Evolutionary conservation across 768 basidiomycete species (phyloP).

Genomic region (Steccherinum ochraceum): DNA sequence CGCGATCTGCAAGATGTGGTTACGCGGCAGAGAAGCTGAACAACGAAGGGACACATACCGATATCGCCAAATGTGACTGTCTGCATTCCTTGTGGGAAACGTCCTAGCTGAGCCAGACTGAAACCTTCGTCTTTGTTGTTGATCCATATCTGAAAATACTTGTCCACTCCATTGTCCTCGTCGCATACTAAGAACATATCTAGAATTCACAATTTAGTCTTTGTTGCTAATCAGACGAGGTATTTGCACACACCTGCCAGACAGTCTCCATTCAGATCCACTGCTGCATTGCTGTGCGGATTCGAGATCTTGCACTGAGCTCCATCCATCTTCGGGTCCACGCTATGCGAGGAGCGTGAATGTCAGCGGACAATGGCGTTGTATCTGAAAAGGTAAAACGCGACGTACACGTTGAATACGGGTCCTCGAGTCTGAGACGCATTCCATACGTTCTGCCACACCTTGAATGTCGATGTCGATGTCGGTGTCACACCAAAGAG

Average conservation of each 20-base stretch:
- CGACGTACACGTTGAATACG: constrained; percentile 58
- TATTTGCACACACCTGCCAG: constrained; percentile 72
- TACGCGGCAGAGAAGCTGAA: background rate
- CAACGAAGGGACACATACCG: constrained; percentile 39
- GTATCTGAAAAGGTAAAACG: constrained; percentile 7
- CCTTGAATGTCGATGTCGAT: constrained; percentile 40
- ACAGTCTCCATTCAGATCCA: constrained; percentile 95
- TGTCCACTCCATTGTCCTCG: constrained; percentile 41
- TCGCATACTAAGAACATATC: constrained; percentile 90
- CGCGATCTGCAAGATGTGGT: constrained; percentile 59
- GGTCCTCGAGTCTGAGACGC: constrained; percentile 41
- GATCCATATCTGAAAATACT: constrained; percentile 87
- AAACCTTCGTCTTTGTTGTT: constrained; percentile 80
- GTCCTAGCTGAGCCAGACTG: constrained; percentile 55
- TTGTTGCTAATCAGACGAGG: constrained; percentile 3
- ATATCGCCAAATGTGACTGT: constrained; percentile 87
- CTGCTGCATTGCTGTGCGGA: constrained; percentile 91
- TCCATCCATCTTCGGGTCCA: constrained; percentile 53
- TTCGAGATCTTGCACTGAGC: constrained; percentile 70
- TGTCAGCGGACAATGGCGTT: background rate
- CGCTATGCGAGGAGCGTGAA: constrained; percentile 28
- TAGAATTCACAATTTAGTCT: background rate
- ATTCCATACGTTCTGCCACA: constrained; percentile 84
- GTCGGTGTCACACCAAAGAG: constrained; percentile 62
- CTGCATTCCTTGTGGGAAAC: constrained; percentile 71